Base-by-base conservation (phyloP, 371 early-diverging fungal species). In the Mortierella sp. region DNA sequence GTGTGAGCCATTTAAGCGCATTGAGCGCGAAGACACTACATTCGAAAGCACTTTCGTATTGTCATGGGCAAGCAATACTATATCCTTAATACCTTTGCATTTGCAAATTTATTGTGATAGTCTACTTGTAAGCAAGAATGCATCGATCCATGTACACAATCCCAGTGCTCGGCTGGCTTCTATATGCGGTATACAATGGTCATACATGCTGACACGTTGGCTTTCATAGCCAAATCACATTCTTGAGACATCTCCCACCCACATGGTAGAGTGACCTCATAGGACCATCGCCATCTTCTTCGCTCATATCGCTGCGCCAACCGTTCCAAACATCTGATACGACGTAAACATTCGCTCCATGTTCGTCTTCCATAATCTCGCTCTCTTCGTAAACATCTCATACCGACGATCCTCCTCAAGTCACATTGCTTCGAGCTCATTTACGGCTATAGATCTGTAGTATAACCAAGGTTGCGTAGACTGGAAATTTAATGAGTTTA, bases 101-200 rank as follows among this genome's bases (percentile, higher is more conserved):
- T n/a, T n/a, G n/a, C n/a, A n/a, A n/a, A n/a, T n/a, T n/a, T n/a
- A n/a, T n/a, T n/a, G n/a, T n/a, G n/a, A n/a, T n/a, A n/a, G n/a
- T 37, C 28, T 62, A 45, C 47, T 62, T 62, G 24, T 62, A 62
- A n/a, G 63, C 63, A 22, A 62, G 63, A 1, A 62, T 62, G 22
- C 47, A 62, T 45, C 63, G 45, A 43, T 62, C 63, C 63, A 37
- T 62, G 63, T 62, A 62, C 10, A 43, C 26, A 12, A 28, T 43
- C 22, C 45, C 39, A 0, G 22, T 14, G 28, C 14, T 0, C n/a
- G 63, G 1, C 18, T 62, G 24, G 28, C 45, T 62, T 24, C 63
- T 45, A 62, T 62, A 62, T 8, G 63, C 63, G 20, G 10, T 43
- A 62, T 45, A 62, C 5, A n/a, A 0, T 28, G n/a, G 8, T 28